These are phyloP conservation scores for Obelidium mucronatum DNA, from an alignment of 192 early-diverging fungal species.

Conservation along the genomic window DNA sequence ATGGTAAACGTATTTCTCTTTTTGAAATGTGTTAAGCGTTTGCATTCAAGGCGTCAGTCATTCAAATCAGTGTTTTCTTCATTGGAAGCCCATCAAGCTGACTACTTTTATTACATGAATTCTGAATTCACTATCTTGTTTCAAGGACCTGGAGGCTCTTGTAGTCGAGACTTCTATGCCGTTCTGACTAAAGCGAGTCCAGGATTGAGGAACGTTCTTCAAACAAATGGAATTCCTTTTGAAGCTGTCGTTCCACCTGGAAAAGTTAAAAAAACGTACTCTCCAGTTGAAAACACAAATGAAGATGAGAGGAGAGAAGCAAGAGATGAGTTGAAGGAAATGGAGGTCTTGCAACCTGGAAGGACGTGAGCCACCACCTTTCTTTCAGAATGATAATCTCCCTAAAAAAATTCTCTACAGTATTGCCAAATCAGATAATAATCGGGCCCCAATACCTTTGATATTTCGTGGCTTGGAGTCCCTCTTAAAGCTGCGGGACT, in stretches of 20 bases:
- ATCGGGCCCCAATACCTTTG: neutral
- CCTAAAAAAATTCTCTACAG: neutral
- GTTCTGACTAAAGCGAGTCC: constrained; percentile 13
- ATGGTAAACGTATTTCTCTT: neutral
- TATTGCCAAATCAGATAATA: neutral
- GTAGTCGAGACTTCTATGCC: neutral
- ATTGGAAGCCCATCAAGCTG: neutral
- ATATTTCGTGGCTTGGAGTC: neutral
- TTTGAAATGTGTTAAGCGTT: neutral
- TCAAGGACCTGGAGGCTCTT: neutral
- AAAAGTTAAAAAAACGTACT: constrained; percentile 12
- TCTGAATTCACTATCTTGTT: constrained; percentile 28
- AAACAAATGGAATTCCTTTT: neutral
- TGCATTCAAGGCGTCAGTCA: constrained; percentile 19
- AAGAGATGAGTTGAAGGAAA: constrained; percentile 13
- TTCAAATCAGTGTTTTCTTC: constrained; percentile 31
- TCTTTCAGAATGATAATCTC: neutral
- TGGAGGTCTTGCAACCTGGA: constrained; percentile 23
- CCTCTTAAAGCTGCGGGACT: neutral
- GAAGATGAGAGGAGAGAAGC: constrained; percentile 5
- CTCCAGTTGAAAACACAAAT: neutral
- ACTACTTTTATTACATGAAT: constrained; percentile 31
- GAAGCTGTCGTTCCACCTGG: neutral
- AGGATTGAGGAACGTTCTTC: neutral
- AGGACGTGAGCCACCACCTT: constrained; percentile 7